These are phyloP conservation scores for Emericellopsis atlantica DNA, from an alignment of 2,329 filamentous ascomycete species.

Conservation along the genomic window DNA sequence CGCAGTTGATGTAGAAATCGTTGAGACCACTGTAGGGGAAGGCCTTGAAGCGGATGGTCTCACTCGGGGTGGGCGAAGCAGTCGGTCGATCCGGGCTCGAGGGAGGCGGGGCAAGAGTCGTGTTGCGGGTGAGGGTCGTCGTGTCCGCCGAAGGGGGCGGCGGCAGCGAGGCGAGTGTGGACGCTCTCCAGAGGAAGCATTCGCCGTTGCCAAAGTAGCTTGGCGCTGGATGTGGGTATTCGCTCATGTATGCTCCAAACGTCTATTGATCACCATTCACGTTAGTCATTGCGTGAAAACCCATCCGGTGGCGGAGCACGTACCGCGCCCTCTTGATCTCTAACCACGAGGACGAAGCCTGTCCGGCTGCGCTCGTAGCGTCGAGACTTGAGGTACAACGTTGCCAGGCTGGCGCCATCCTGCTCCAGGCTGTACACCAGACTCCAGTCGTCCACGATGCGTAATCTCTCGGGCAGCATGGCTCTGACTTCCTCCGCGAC, in stretches of 20 bases:
- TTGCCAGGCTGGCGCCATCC: constrained; percentile 77
- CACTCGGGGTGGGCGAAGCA: constrained; percentile 39
- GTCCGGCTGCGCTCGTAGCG: constrained; percentile 56
- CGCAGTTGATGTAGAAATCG: constrained; percentile 93
- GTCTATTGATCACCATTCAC: constrained; percentile 29
- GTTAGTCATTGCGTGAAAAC: too few species aligned
- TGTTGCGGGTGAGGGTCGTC: constrained; percentile 29
- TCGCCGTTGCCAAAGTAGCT: constrained; percentile 95
- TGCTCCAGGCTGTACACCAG: constrained; percentile 84
- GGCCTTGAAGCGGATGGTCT: constrained; percentile 85
- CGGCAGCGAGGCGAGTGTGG: constrained; percentile 39
- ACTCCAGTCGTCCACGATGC: constrained; percentile 78
- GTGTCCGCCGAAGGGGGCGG: constrained; percentile 40
- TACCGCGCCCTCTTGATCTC: constrained; percentile 64
- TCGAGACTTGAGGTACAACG: constrained; percentile 71
- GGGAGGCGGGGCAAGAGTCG: constrained; percentile 18
- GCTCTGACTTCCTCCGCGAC: constrained; percentile 89
- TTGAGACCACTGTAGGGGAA: constrained; percentile 95
- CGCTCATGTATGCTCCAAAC: constrained; percentile 90
- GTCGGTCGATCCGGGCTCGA: constrained; percentile 12
- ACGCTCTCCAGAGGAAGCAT: constrained; percentile 63
- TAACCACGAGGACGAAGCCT: constrained; percentile 81
- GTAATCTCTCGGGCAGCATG: constrained; percentile 73
- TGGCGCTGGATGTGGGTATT: constrained; percentile 65
- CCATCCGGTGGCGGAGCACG: constrained; percentile 18